Evolutionary conservation across 1,284 basidiomycete genomes (phyloP).

Genomic region (Cutaneotrichosporon sp.): DNA sequence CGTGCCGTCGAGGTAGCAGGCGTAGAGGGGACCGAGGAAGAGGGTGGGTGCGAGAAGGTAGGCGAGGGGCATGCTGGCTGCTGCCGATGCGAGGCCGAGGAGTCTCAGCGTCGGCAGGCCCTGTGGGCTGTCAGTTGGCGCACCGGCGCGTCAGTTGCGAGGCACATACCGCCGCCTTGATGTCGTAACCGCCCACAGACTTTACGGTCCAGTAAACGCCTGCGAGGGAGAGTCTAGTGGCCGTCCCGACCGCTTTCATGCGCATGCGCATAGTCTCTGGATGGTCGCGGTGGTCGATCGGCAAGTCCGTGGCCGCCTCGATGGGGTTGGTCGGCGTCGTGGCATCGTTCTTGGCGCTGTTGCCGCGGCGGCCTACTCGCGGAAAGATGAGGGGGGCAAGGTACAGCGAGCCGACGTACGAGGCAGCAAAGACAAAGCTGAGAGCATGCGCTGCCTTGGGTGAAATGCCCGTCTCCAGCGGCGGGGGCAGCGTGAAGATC

Average conservation of each 20-base stretch:
- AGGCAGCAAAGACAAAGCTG: conserved; percentile 43
- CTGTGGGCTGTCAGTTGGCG: conserved; percentile 9
- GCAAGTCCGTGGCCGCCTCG: neutral
- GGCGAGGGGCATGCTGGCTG: conserved; percentile 43
- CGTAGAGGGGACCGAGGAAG: conserved; percentile 79
- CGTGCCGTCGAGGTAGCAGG: conserved; percentile 53
- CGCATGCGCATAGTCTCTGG: conserved; percentile 42
- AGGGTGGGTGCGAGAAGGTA: conserved; percentile 69
- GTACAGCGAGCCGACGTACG: conserved; percentile 52
- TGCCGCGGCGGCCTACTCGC: conserved; percentile 18
- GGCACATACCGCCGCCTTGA: conserved; percentile 5
- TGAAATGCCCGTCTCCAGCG: conserved; percentile 23
- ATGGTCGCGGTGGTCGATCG: conserved; percentile 41
- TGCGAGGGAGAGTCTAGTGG: conserved; percentile 32
- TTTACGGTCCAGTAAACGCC: conserved; percentile 33
- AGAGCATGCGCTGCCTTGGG: conserved; percentile 30
- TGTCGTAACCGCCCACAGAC: conserved; percentile 11
- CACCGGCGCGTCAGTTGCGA: neutral
- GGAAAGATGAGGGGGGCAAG: conserved; percentile 29
- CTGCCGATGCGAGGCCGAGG: conserved; percentile 28
- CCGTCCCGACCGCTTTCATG: conserved; percentile 39
- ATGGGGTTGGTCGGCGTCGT: neutral
- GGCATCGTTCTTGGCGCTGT: conserved; percentile 10
- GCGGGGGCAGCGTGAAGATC: conserved; percentile 21
- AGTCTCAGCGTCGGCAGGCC: conserved; percentile 27